Percentiles rank a stretch among this genome's conserved stretches.
These are phyloP conservation scores for Phytophthora sp. DNA, from an alignment of 352 stramenopile species.

Conservation along the genomic window DNA sequence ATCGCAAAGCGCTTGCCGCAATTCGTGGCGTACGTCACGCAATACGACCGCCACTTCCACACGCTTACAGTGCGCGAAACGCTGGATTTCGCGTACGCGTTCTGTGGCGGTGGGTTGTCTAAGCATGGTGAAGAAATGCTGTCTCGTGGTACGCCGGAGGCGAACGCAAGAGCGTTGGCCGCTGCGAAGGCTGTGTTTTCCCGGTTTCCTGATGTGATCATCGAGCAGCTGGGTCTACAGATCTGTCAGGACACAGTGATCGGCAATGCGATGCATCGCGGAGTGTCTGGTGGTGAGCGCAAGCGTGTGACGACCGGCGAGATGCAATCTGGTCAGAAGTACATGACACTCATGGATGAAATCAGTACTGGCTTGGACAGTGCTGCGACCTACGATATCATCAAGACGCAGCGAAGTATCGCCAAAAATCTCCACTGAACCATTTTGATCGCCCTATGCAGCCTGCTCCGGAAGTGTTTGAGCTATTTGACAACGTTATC, in stretches of 20 bases:
- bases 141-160: slow-evolving; percentile 34
- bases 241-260: slow-evolving; percentile 58
- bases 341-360: slow-evolving; percentile 85
- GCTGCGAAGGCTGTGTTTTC: slow-evolving; percentile 22
- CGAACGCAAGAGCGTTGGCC: slow-evolving; percentile 29
- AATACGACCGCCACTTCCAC: slow-evolving; percentile 40
- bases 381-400: slow-evolving; percentile 79
- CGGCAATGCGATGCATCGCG: slow-evolving; percentile 53
- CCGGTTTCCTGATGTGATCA: slow-evolving; percentile 52
- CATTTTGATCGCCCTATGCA: slow-evolving; percentile 74
- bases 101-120: slow-evolving; percentile 33
- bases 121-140: slow-evolving; percentile 45
- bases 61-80: slow-evolving; percentile 40
- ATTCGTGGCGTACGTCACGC: slow-evolving; percentile 39
- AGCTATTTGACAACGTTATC: slow-evolving; percentile 45
- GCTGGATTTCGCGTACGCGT: slow-evolving; percentile 39
- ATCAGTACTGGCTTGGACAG: slow-evolving; percentile 92
- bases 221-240: slow-evolving; percentile 50
- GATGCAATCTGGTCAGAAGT: slow-evolving; percentile 80
- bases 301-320: slow-evolving; percentile 75
- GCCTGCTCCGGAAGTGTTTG: slow-evolving; percentile 67
- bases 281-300: slow-evolving; percentile 69
- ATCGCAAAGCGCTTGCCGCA: slow-evolving; percentile 34
- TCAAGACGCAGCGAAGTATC: slow-evolving; percentile 34
- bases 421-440: slow-evolving; percentile 40